Base-by-base conservation (phyloP, 1,284 basidiomycete species). In the Ganoderma boninense region DNA sequence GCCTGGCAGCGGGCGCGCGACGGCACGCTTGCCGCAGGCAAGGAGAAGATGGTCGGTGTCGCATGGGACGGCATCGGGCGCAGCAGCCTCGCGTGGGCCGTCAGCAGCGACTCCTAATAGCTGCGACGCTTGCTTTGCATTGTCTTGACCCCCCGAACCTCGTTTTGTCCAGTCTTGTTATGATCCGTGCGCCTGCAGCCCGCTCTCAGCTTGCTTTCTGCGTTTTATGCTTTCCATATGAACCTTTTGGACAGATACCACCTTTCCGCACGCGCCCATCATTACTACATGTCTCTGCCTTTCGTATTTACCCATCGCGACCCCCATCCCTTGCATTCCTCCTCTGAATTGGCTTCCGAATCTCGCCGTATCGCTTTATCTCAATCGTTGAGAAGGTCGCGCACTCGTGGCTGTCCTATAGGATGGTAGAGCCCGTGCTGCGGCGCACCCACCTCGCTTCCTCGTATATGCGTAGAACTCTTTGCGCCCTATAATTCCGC, bases 11-110 rank as follows among this genome's bases (percentile, higher is more conserved):
- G 82, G 23, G 82, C 80, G 52, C 70, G 83, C 49, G 84, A 87
- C 59, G 84, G 84, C 59, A 80, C 81, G 23, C 79, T 88, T 68
- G 84, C 86, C 3, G 85, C 85, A 66, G 89, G 88, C 64, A 83
- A 84, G 78, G 90, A 91, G 79, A 85, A 87, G 70, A 79, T 91
- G 65, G 78, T 87, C 35, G 85, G 86, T 32, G 77, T 90, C 69
- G 89, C 88, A 40, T 89, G 86, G 76, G 90, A 90, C 71, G 89
- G 88, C 11, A 80, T 88, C 23, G 87, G 89, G 14, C 79, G 84
- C 69, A 91, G 89, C 73, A 77, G 81, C 64, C 81, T 91, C 71
- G 83, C 81, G 32, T 81, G 84, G 74, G 78, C 77, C 70, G 78
- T 79, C 62, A 67, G 66, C 40, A 59, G 38, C 8, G 23, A 26